A percentile compares a stretch with the other conserved stretches of the same genome.
Conservation (phyloP, 2,329 filamentous ascomycete species). For the Monilinia aucupariae region DNA sequence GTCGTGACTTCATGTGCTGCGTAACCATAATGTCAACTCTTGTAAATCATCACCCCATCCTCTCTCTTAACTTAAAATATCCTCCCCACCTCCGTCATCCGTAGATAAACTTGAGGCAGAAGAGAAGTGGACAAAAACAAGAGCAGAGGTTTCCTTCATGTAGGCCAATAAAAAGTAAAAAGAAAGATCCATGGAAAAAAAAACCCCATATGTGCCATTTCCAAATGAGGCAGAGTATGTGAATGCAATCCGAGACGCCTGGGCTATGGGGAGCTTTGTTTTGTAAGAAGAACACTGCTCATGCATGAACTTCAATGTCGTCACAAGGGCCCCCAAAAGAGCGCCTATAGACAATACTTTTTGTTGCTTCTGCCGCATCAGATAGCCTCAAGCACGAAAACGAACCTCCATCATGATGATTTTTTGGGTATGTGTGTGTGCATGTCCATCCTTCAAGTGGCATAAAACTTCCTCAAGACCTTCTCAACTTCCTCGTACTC, state of each 20-base stretch:
- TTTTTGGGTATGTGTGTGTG: neutral
- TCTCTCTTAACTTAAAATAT: constrained; percentile 3
- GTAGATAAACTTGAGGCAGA: neutral
- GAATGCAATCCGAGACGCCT: constrained; percentile 27
- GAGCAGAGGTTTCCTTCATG: constrained; percentile 3
- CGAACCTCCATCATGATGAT: constrained; percentile 10
- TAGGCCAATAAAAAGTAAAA: constrained; percentile 11
- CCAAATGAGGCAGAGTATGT: constrained; percentile 18
- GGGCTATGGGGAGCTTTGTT: constrained; percentile 27
- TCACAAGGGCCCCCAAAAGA: constrained; percentile 10
- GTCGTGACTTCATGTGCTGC: constrained; percentile 13
- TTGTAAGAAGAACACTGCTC: constrained; percentile 30
- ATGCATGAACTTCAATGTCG: constrained; percentile 30
- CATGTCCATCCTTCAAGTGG: constrained; percentile 14
- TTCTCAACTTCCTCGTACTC: constrained; percentile 72
- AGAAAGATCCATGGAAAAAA: constrained; percentile 10
- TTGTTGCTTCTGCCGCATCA: constrained; percentile 5
- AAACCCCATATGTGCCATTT: constrained; percentile 17
- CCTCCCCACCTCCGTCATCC: constrained; percentile 5
- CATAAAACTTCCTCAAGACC: constrained; percentile 51
- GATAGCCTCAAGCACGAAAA: constrained; percentile 26
- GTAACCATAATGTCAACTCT: constrained; percentile 6
- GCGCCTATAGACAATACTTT: constrained; percentile 15
- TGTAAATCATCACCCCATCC: constrained; percentile 3
- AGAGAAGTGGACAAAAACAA: constrained; percentile 7